phyloP scores from a whole-genome alignment of 257 asterid species.

The Knoxia roxburghii region DNA sequence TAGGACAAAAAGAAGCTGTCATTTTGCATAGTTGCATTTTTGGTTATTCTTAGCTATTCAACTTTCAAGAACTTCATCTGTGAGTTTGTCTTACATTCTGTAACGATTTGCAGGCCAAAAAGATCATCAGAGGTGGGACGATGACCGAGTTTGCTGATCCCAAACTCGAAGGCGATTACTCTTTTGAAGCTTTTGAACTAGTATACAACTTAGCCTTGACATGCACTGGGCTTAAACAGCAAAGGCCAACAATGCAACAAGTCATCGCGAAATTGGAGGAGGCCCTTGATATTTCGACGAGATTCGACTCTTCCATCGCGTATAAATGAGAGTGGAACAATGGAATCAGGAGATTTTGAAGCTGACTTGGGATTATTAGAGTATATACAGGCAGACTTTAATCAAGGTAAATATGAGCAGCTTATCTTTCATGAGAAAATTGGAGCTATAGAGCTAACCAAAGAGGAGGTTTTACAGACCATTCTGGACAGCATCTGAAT shows the following conservation, averaged over 20 bases:
- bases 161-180: constrained; percentile 49
- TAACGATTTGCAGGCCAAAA: constrained; percentile 48
- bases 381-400: background rate
- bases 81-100: background rate
- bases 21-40: background rate
- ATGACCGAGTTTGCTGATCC: constrained; percentile 62
- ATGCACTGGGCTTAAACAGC: constrained; percentile 62
- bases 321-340: background rate
- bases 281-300: constrained; percentile 43
- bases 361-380: background rate
- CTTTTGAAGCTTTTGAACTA: constrained; percentile 48
- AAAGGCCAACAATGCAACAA: constrained; percentile 60
- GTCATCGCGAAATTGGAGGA: constrained; percentile 45
- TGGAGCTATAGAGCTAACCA: background rate
- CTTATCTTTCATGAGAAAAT: background rate
- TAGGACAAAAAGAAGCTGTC: constrained; percentile 14
- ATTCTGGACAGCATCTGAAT: background rate
- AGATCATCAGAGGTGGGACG: constrained; percentile 44
- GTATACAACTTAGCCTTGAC: constrained; percentile 46
- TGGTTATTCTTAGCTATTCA: background rate
- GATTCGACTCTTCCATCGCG: constrained; percentile 11
- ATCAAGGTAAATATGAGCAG: background rate
- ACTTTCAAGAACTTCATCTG: background rate
- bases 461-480: background rate
- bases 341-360: too few relatives aligned